phyloP scores from a whole-genome alignment of 1,139 yeast genomes.

The Geotrichum siamense region DNA sequence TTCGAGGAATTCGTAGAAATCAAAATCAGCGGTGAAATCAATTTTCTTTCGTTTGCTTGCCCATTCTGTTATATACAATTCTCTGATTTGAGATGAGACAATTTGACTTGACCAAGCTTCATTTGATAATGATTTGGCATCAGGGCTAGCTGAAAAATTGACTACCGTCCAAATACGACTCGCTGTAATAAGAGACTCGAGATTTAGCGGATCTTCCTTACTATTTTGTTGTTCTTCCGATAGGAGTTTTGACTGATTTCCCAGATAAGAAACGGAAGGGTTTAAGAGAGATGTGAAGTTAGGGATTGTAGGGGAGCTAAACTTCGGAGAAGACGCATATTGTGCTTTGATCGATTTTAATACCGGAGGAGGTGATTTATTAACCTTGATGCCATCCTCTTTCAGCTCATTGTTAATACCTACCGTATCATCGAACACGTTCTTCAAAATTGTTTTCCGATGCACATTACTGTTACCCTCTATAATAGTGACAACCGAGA shows the following conservation, averaged over 20 bases:
- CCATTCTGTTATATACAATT: slow-evolving; percentile 36
- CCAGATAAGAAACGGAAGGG: slow-evolving; percentile 25
- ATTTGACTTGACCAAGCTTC: slow-evolving; percentile 34
- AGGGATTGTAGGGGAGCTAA: slow-evolving; percentile 16
- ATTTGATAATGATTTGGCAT: slow-evolving; percentile 26
- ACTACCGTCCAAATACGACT: slow-evolving; percentile 36
- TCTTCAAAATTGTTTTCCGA: slow-evolving; percentile 27
- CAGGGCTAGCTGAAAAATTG: slow-evolving; percentile 29
- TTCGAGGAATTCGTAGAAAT: slow-evolving; percentile 35
- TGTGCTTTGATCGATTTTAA: slow-evolving; percentile 24
- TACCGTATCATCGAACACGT: slow-evolving; percentile 35
- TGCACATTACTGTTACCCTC: slow-evolving; percentile 29
- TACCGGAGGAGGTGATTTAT: slow-evolving; percentile 33
- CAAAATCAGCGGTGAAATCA: slow-evolving; percentile 39
- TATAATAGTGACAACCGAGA: slow-evolving; percentile 35
- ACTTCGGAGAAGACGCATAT: slow-evolving; percentile 6
- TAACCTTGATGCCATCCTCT: slow-evolving; percentile 35
- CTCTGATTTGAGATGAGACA: slow-evolving; percentile 36
- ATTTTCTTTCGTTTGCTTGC: slow-evolving; percentile 30
- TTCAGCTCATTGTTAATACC: slow-evolving; percentile 37
- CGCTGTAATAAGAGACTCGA: slow-evolving; percentile 25
- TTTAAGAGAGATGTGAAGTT: slow-evolving; percentile 23
- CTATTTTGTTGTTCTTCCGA: slow-evolving; percentile 19
- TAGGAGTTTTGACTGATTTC: slow-evolving; percentile 6
- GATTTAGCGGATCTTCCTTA: slow-evolving; percentile 19